phyloP scores from a whole-genome alignment of 805 yeast species.

The Cyberlindnera misumaiensis region DNA sequence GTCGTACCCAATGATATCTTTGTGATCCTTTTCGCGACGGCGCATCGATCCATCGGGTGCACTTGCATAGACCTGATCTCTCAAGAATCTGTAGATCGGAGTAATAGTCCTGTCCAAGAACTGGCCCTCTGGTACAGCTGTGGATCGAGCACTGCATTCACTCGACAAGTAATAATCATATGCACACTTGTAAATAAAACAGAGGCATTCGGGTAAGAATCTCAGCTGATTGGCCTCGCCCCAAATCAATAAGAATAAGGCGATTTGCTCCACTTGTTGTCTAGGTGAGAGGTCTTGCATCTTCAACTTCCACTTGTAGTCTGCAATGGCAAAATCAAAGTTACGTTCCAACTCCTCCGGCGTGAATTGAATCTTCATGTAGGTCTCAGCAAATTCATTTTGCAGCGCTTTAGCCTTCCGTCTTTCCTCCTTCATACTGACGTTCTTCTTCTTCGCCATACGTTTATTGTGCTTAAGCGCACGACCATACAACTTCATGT shows the following conservation, averaged over 20 bases:
- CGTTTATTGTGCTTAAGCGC: slow-evolving; percentile 36
- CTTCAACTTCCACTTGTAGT: slow-evolving; percentile 49
- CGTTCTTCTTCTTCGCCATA: slow-evolving; percentile 34
- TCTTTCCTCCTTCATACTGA: slow-evolving; percentile 27
- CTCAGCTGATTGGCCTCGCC: slow-evolving; percentile 85
- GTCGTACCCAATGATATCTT: slow-evolving; percentile 74
- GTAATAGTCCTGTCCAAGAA: slow-evolving; percentile 63
- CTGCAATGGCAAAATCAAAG: slow-evolving; percentile 59
- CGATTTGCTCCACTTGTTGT: slow-evolving; percentile 56
- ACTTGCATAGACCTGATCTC: slow-evolving; percentile 45
- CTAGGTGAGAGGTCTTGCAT: slow-evolving; percentile 41
- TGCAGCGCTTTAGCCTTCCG: slow-evolving; percentile 39
- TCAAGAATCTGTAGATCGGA: slow-evolving; percentile 57
- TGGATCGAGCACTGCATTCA: slow-evolving; percentile 24
- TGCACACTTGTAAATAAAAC: slow-evolving; percentile 79
- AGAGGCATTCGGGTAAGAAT: slow-evolving; percentile 83
- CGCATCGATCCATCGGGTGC: slow-evolving; percentile 40
- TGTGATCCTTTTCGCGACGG: slow-evolving; percentile 55
- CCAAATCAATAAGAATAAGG: slow-evolving; percentile 74
- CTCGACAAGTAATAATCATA: slow-evolving; percentile 51
- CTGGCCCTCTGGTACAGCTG: slow-evolving; percentile 26
- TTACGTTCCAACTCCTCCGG: slow-evolving; percentile 35
- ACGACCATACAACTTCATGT: slow-evolving; percentile 46
- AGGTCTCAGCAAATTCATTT: slow-evolving; percentile 39
- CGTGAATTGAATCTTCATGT: slow-evolving; percentile 47